These are phyloP conservation scores for Jasminum sambac DNA, from an alignment of 257 asterid genomes.

Conservation along the genomic window DNA sequence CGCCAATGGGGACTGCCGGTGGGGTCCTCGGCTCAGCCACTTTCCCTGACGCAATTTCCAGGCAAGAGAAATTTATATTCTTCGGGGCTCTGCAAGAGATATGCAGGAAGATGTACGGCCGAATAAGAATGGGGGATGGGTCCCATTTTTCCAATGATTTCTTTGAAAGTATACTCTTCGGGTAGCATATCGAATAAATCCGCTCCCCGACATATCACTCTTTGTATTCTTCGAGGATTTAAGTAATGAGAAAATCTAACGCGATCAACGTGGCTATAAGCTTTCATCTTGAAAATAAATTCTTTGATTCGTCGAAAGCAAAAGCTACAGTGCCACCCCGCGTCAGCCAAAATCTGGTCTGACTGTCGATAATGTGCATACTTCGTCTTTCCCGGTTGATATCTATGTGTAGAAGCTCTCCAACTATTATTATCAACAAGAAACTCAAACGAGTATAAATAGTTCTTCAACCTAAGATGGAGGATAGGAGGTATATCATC, in stretches of 20 bases:
- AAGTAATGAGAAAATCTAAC: conserved; percentile 77
- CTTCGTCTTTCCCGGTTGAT: conserved; percentile 65
- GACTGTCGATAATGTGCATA: conserved; percentile 82
- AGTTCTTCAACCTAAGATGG: conserved; percentile 75
- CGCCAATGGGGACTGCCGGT: not conserved
- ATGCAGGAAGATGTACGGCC: conserved; percentile 51
- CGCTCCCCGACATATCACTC: conserved; percentile 72
- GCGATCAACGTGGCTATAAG: conserved; percentile 81
- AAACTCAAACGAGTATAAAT: conserved; percentile 81
- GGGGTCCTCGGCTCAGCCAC: conserved; percentile 49
- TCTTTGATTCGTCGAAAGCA: conserved; percentile 74
- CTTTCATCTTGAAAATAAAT: conserved; percentile 87
- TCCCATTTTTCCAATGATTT: conserved; percentile 56
- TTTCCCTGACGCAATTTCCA: conserved; percentile 50
- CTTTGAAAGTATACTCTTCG: conserved; percentile 81
- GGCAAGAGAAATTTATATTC: conserved; percentile 48
- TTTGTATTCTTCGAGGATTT: conserved; percentile 72
- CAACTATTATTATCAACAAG: conserved; percentile 67
- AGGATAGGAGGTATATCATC: conserved; percentile 68
- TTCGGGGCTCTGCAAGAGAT: conserved; percentile 44
- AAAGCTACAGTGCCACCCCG: conserved; percentile 98
- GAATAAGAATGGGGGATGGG: conserved; percentile 50
- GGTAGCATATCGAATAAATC: conserved; percentile 90
- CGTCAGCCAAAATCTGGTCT: conserved; percentile 64
- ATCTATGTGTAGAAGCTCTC: conserved; percentile 79